phyloP scores from a whole-genome alignment of 148 eudicot genomes.

The Rhododendron molle region DNA sequence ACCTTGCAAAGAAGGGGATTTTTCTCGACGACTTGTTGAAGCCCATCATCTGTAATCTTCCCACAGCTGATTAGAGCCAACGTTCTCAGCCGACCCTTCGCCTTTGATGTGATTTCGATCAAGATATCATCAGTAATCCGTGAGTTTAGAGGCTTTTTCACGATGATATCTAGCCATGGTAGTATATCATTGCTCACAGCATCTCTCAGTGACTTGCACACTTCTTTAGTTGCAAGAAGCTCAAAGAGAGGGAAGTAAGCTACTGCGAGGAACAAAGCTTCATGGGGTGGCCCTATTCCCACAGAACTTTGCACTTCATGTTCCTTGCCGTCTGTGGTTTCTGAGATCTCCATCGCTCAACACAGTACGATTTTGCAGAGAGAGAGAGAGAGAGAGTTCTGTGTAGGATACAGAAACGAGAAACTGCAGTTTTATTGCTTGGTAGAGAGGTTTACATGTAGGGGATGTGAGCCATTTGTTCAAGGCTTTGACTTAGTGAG shows the following conservation, averaged over 20 bases:
- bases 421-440: background rate
- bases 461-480: background rate
- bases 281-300: slow-evolving; percentile 35
- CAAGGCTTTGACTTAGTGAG: background rate
- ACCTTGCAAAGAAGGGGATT: slow-evolving; percentile 73
- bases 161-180: slow-evolving; percentile 55
- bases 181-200: slow-evolving; percentile 49
- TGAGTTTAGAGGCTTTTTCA: slow-evolving; percentile 37
- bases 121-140: slow-evolving; percentile 44
- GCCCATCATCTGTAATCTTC: slow-evolving; percentile 57
- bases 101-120: slow-evolving; percentile 40
- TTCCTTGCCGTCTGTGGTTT: background rate
- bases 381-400: background rate
- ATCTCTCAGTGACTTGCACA: slow-evolving; percentile 52
- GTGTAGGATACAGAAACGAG: background rate
- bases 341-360: background rate
- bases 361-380: background rate
- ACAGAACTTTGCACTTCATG: background rate
- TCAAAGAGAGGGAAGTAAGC: slow-evolving; percentile 65
- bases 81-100: slow-evolving; percentile 47
- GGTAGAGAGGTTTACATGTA: background rate
- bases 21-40: slow-evolving; percentile 31
- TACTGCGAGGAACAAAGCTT: slow-evolving; percentile 56
- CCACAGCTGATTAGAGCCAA: slow-evolving; percentile 52
- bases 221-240: slow-evolving; percentile 48